phyloP scores from a whole-genome alignment of 2,329 filamentous ascomycete species.

The Beauveria caledonica region DNA sequence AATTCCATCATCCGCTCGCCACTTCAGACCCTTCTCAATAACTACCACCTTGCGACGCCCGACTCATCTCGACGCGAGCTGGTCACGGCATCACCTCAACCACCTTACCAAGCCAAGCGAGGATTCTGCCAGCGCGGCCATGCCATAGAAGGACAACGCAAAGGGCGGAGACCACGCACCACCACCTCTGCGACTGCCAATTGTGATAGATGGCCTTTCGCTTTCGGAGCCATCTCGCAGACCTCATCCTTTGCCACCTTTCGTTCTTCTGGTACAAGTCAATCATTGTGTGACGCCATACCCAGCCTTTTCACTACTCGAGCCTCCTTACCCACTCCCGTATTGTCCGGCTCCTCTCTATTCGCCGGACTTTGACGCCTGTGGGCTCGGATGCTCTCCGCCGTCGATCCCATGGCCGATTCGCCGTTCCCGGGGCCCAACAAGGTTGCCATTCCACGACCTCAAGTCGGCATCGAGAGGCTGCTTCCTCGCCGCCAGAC shows the following conservation, averaged over 20 bases:
- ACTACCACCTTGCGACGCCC: not conserved
- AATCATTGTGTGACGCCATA: not conserved
- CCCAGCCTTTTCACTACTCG: not conserved
- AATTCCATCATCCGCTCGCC: not conserved
- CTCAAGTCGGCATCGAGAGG: conserved; percentile 74
- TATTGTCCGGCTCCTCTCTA: not conserved
- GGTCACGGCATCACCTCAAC: not conserved
- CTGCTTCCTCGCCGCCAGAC: conserved; percentile 61
- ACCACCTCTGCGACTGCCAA: not conserved
- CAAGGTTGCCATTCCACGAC: conserved; percentile 56
- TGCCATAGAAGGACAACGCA: conserved; percentile 1
- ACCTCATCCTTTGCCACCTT: not conserved
- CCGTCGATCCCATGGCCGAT: conserved; percentile 9
- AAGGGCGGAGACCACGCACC: not conserved
- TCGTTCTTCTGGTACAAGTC: not conserved
- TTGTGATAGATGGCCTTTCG: not conserved
- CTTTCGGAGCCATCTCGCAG: not conserved
- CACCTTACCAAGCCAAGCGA: not conserved
- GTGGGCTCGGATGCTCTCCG: conserved; percentile 7
- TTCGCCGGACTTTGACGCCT: not conserved
- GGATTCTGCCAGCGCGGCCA: not conserved
- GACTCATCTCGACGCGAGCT: not conserved
- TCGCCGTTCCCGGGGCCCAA: conserved; percentile 34
- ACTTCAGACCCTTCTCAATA: not conserved
- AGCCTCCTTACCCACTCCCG: not conserved